phyloP scores from a whole-genome alignment of 139 green algal genomes.

The Penium margaritaceum region DNA sequence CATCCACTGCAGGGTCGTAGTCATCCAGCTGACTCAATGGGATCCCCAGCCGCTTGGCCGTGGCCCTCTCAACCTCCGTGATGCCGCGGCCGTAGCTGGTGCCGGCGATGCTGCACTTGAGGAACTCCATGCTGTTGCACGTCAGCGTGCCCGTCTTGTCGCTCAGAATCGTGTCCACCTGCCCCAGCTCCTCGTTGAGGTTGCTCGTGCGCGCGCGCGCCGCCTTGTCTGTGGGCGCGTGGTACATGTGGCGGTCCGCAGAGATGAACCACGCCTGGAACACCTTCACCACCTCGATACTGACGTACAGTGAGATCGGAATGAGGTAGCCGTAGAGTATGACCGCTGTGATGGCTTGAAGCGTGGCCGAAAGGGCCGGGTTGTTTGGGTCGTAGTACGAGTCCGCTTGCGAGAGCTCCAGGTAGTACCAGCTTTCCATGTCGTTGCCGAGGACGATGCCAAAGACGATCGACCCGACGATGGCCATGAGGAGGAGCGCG shows the following conservation, averaged over 20 bases:
- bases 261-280: conserved; percentile 53
- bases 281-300: conserved; percentile 83
- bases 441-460: conserved; percentile 17
- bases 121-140: conserved; percentile 75
- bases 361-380: neutral
- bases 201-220: conserved; percentile 74
- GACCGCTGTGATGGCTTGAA: conserved; percentile 68
- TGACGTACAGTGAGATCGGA: conserved; percentile 95
- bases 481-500: conserved; percentile 49
- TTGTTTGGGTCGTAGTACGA: conserved; percentile 32
- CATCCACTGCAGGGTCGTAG: too few relatives aligned
- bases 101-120: conserved; percentile 75
- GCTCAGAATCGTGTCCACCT: conserved; percentile 76
- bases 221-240: conserved; percentile 61
- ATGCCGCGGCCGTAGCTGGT: conserved; percentile 71
- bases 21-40: conserved; percentile 10
- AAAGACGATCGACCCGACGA: conserved; percentile 24
- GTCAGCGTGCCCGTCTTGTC: conserved; percentile 90
- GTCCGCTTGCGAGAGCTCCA: conserved; percentile 1
- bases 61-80: conserved; percentile 71
- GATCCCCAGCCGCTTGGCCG: conserved; percentile 19
- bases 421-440: conserved; percentile 29
- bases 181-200: conserved; percentile 94
- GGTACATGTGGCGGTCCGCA: conserved; percentile 51
- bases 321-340: conserved; percentile 89